Conservation (phyloP, 805 yeast species). For the Metschnikowia lachancei region DNA sequence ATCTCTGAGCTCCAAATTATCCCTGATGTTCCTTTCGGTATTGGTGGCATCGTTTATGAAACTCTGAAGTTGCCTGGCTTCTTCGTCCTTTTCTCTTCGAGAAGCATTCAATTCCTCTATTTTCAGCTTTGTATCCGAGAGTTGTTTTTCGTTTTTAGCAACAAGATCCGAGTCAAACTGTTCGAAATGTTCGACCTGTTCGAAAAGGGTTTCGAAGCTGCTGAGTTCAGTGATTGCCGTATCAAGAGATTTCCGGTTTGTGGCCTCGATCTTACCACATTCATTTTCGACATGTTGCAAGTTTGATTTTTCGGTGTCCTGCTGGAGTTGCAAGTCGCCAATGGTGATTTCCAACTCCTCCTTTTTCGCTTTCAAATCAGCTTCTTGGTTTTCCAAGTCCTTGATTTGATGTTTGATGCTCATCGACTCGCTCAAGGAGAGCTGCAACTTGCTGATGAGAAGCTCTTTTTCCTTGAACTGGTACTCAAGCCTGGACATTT, state of each 20-base stretch:
- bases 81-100: conserved; percentile 17
- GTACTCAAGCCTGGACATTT: conserved; percentile 46
- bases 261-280: conserved; percentile 1
- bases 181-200: conserved; percentile 22
- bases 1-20: conserved; percentile 58
- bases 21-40: conserved; percentile 60
- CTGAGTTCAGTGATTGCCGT: not conserved
- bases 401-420: conserved; percentile 38
- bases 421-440: conserved; percentile 46
- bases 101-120: conserved; percentile 15
- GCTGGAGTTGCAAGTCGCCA: conserved; percentile 5
- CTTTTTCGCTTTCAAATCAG: conserved; percentile 15
- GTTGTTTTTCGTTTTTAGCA: conserved; percentile 20
- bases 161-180: conserved; percentile 22
- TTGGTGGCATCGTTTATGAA: conserved; percentile 55
- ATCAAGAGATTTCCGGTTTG: not conserved
- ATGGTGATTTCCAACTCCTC: conserved; percentile 7
- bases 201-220: conserved; percentile 8
- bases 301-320: conserved; percentile 1
- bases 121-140: not conserved
- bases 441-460: conserved; percentile 51
- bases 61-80: conserved; percentile 35
- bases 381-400: conserved; percentile 28
- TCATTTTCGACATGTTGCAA: conserved; percentile 9
- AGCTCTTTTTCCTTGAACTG: conserved; percentile 53